These are phyloP conservation scores for Combretum micranthum DNA, from an alignment of 345 rosid species.

Conservation along the genomic window DNA sequence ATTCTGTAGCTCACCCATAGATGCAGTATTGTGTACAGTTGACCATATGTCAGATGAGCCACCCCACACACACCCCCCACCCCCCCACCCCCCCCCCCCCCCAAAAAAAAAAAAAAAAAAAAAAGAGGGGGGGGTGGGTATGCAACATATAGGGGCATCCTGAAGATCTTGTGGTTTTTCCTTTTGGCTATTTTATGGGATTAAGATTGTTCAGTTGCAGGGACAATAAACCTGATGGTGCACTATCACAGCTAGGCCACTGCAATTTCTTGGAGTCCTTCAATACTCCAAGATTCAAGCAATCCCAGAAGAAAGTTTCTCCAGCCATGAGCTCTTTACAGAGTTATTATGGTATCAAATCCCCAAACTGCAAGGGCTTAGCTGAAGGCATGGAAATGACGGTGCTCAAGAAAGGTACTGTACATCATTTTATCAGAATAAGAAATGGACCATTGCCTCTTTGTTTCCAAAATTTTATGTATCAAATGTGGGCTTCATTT, in stretches of 20 bases:
- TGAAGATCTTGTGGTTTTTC: neutral
- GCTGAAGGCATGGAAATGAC: slow-evolving; percentile 49
- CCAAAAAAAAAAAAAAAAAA: too few relatives aligned
- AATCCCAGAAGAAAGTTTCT: slow-evolving; percentile 30
- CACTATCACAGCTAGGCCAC: slow-evolving; percentile 11
- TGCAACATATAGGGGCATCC: neutral
- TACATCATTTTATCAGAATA: slow-evolving; percentile 13
- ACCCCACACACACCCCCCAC: too few relatives aligned
- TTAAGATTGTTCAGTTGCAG: slow-evolving; percentile 17
- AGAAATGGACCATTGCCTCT: slow-evolving; percentile 20
- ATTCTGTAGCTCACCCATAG: too few relatives aligned
- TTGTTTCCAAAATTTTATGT: slow-evolving; percentile 11
- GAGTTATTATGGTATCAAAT: slow-evolving; percentile 37
- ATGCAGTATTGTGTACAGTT: too few relatives aligned
- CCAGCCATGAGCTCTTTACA: slow-evolving; percentile 54
- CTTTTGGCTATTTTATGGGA: neutral
- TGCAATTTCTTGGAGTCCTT: slow-evolving; percentile 28
- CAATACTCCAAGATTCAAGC: slow-evolving; percentile 27
- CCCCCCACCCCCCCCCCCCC: too few relatives aligned
- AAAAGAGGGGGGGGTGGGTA: too few relatives aligned
- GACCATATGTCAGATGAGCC: too few relatives aligned
- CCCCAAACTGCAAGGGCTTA: slow-evolving; percentile 16
- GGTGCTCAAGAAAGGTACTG: slow-evolving; percentile 25
- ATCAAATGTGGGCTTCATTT: slow-evolving; percentile 12
- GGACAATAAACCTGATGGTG: slow-evolving; percentile 8